Evolutionary conservation across 2,329 filamentous ascomycete species (phyloP).

Genomic region (Trichoderma brevicompactum): DNA sequence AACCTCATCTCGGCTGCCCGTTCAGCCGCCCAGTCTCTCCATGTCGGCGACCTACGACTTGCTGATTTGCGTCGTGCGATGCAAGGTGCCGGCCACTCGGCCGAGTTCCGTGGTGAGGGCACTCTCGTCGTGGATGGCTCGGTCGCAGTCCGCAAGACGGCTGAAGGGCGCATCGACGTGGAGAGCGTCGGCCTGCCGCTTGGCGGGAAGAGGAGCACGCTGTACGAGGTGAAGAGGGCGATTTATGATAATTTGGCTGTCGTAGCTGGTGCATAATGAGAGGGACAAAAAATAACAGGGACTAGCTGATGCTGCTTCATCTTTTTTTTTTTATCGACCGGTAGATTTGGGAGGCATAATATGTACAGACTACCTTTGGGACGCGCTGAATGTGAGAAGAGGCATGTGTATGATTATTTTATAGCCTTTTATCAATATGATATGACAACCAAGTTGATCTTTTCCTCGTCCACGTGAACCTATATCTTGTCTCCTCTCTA

Average conservation of each 20-base stretch:
- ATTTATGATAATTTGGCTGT: slow-evolving; percentile 95
- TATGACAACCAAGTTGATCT: not conserved
- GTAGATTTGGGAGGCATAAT: not conserved
- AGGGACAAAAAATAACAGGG: not conserved
- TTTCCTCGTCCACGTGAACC: not conserved
- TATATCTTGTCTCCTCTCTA: not conserved
- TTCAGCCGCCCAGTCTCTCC: slow-evolving; percentile 81
- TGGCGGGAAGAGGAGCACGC: slow-evolving; percentile 62
- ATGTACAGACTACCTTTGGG: not conserved
- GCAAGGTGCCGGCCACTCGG: slow-evolving; percentile 78
- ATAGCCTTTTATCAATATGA: slow-evolving; percentile 36
- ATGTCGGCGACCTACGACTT: slow-evolving; percentile 89
- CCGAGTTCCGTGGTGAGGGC: slow-evolving; percentile 92
- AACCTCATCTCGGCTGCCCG: slow-evolving; percentile 72
- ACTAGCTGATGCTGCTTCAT: too few species aligned
- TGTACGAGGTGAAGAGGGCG: slow-evolving; percentile 84
- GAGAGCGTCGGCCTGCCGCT: slow-evolving; percentile 68
- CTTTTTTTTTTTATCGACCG: not conserved
- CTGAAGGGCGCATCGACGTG: slow-evolving; percentile 84
- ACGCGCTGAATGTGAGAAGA: not conserved
- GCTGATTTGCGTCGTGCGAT: slow-evolving; percentile 86
- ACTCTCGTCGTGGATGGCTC: slow-evolving; percentile 85
- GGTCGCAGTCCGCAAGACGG: slow-evolving; percentile 87
- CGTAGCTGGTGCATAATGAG: slow-evolving; percentile 69
- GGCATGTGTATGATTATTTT: slow-evolving; percentile 17